Base-by-base conservation (phyloP, 257 asterid species). In the Solanum pinnatisectum region DNA sequence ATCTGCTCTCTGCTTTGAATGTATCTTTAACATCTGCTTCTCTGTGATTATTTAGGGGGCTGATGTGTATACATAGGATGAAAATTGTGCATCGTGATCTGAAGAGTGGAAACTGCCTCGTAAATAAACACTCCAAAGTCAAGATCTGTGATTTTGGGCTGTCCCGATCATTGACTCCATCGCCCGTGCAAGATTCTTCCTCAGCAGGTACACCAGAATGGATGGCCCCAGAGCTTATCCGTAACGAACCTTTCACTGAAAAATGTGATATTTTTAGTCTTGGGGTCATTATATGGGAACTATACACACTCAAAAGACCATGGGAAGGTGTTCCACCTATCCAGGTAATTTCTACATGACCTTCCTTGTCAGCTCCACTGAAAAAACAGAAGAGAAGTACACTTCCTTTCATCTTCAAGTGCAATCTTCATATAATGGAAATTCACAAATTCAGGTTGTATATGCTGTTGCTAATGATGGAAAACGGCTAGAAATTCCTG, bases 141-240 rank as follows among this genome's bases (percentile, higher is more conserved):
- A 96, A 96, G 93, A 93, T 96, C 87, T 95, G 99, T 60, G 98
- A 96, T 93, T 95, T 96, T 88, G 99, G 99, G 86, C 98, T 96
- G 68, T 95, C 98, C 0, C 92, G 98, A 82, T 86, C 90, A 77
- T 91, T 96, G 87, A 90, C 91, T 73, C 88, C 93, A 63, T 74
- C 91, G 35, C 95, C 95, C 6, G 85, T 94, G 91, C 92, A 84
- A 70, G 98, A 94, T 86, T 90, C 94, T 88, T 93, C 95, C 63
- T 92, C 99, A 16, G 98, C 99, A 11, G 99, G 99, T 77, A 96
- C 99, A 70, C 98, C 98, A 27, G 98, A 96, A 83, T 96, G 98
- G 99, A 96, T 96, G 99, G 98, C 98, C 30, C 99, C 99, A 6
- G 99, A 96, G 88, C 98, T 96, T 36, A 95, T 96, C 73, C 98